Evolutionary conservation across 169 alveolate genomes (phyloP), one percentile per base, ranked within the genome.

Genomic region (Eimeria praecox): DNA sequence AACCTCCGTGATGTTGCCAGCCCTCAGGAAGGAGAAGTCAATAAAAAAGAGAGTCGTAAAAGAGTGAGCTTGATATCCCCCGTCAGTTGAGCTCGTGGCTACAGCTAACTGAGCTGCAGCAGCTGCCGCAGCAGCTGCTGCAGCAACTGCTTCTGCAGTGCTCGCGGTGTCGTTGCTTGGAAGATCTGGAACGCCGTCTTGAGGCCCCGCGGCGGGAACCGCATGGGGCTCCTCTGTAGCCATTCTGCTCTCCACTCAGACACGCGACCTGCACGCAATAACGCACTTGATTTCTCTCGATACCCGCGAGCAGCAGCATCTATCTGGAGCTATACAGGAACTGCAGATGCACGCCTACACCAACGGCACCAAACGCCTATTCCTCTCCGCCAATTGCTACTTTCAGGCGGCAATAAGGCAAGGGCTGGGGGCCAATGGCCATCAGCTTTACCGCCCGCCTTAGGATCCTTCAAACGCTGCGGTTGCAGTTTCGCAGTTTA

Each of bases 101-200:
- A 42, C 93, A 22, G 93, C 77, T 24, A 86, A 54, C 78, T 86
- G 93, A 54, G 93, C 93, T 27, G 93, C 82, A 33, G 93, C 93
- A 20, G 93, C 93, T 35, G 54, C 93, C 20, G 80, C 93, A 3
- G 93, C 82, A 6, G 93, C 78, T 86, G 93, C 80, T 18, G 93
- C 80, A 35, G 82, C 93, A 56, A 54, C 93, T 59, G 77, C 93
- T 59, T 82, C 73, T 35, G 66, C 90, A 18, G 90, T 82, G 62
- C 40, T 77, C 10, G 90, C 27, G 24, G 49, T 20, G 78, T 38
- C 52, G 59, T 40, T 56, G 93, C 62, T 40, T 38, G 35, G 56
- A 16, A 38, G 30, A 35, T 56, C 93, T 44, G 82, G 80, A 24
- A 38, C 80, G 54, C 93, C 56, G 33, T 62, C 93, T 35, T 86